Conservation (phyloP, 768 basidiomycete genomes). For the Clitopilus passeckerianus region DNA sequence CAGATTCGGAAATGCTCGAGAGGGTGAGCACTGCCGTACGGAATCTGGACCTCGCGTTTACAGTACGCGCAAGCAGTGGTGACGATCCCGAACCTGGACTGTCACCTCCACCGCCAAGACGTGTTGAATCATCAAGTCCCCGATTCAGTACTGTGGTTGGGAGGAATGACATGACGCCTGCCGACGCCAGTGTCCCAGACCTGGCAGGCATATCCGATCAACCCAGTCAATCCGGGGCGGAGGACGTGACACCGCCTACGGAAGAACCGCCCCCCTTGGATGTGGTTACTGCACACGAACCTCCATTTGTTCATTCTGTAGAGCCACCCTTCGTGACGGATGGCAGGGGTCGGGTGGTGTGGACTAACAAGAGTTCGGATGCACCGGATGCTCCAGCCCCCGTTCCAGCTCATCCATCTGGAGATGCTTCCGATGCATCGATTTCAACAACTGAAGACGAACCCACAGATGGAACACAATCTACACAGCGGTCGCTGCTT, state of each 20-base stretch:
- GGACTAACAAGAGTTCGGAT: slow-evolving; percentile 20
- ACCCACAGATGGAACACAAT: background rate
- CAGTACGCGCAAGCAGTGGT: background rate
- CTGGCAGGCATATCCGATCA: background rate
- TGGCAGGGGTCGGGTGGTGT: slow-evolving; percentile 58
- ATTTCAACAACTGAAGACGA: slow-evolving; percentile 1
- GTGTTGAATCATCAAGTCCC: slow-evolving; percentile 1
- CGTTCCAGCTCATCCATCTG: background rate
- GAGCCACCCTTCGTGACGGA: slow-evolving; percentile 60
- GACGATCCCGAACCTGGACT: background rate
- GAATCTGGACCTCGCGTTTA: background rate
- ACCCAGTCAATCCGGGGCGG: background rate
- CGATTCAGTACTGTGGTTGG: slow-evolving; percentile 11
- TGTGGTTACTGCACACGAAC: background rate
- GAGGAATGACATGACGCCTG: slow-evolving; percentile 1
- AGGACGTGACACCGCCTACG: background rate
- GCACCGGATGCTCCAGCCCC: slow-evolving; percentile 3
- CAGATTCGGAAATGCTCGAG: background rate
- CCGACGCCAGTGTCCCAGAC: background rate
- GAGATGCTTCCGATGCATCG: slow-evolving; percentile 10
- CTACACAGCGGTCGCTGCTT: slow-evolving; percentile 15
- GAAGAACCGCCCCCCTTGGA: background rate
- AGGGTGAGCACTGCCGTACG: background rate
- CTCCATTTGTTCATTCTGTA: background rate
- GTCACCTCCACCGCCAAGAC: background rate